These are phyloP conservation scores for Daldinia caldariorum DNA, from an alignment of 495 filamentous ascomycete genomes.

Conservation along the genomic window DNA sequence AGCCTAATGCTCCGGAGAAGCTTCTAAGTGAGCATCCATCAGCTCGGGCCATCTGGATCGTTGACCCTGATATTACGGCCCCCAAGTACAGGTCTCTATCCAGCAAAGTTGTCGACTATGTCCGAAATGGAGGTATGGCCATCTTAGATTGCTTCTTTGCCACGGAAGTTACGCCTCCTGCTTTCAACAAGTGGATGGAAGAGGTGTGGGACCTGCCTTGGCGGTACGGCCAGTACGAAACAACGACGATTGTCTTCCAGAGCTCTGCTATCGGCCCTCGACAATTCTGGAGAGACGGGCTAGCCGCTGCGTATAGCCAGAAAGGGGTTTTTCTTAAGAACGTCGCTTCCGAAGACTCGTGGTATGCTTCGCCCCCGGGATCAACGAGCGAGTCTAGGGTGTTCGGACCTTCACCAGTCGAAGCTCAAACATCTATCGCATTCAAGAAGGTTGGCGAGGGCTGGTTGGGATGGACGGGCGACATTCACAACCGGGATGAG, in stretches of 20 bases:
- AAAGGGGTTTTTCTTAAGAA: not conserved
- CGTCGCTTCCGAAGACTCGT: not conserved
- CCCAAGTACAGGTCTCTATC: not conserved
- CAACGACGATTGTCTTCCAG: constrained; percentile 3
- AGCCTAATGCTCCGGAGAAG: not conserved
- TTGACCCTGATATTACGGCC: constrained; percentile 1
- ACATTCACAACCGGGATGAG: not conserved
- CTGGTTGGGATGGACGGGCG: constrained; percentile 6
- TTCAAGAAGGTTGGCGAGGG: not conserved
- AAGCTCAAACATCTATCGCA: constrained; percentile 3
- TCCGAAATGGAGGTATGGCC: not conserved
- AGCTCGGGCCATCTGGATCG: constrained; percentile 7
- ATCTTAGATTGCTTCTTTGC: not conserved
- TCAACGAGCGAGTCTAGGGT: not conserved
- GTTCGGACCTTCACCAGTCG: not conserved
- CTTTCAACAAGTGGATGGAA: constrained; percentile 4
- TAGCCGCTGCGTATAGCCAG: not conserved
- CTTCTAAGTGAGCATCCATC: constrained; percentile 8
- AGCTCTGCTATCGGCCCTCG: constrained; percentile 1
- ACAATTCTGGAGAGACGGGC: not conserved
- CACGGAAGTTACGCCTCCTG: not conserved
- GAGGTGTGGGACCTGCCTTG: constrained; percentile 7
- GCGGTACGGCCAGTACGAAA: constrained; percentile 1
- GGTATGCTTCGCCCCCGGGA: not conserved
- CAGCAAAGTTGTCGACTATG: constrained; percentile 1